Evolutionary conservation across 371 early-diverging fungal genomes (phyloP), one percentile per base, ranked within the genome.

Genomic region (Apophysomyces variabilis): DNA sequence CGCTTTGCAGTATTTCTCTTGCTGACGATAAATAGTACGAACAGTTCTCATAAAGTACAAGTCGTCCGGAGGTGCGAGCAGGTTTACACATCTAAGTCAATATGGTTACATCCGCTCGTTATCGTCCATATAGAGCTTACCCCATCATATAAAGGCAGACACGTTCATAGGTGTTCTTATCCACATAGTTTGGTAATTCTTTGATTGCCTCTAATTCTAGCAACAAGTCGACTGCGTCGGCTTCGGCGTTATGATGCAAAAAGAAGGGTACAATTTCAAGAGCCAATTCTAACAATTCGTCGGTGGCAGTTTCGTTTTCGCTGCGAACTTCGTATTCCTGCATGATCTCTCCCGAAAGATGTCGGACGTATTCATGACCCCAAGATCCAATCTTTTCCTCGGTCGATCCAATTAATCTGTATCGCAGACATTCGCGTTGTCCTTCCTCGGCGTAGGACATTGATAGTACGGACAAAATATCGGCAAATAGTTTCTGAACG

Each of bases 321-420:
- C 80, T 66, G 59, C 89, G 87, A n/a, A 78, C 72, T 60, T 76
- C 73, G 66, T 92, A 95, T 76, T 96, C 96, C 64, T 85, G 87
- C 68, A 93, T 95, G 63, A 98, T 89, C 81, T 98, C 98, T 65
- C 88, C 83, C n/a, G 97, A 90, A 50, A 98, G 74, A 72, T 98
- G 97, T 69, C 94, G 90, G 68, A 98, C 96, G 75, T 97, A 99
- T 89, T 99, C 99, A 71, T 99, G 99, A n/a, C 99, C 99, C 98
- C 98, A 99, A 39, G 90, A 91, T 7, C 95, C 95, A 57, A 91
- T 91, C 58, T 90, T 87, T 67, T 92, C 95, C 45, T 78, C 81
- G 43, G 82, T 74, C 12, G 93, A 89, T 9, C 98, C 98, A 36
- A 90, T 65, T 46, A 96, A 74, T 60, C 96, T 84, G 80, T 92